phyloP scores from a whole-genome alignment of 2,329 filamentous ascomycete species.

The Chaetomiaceae sp. region DNA sequence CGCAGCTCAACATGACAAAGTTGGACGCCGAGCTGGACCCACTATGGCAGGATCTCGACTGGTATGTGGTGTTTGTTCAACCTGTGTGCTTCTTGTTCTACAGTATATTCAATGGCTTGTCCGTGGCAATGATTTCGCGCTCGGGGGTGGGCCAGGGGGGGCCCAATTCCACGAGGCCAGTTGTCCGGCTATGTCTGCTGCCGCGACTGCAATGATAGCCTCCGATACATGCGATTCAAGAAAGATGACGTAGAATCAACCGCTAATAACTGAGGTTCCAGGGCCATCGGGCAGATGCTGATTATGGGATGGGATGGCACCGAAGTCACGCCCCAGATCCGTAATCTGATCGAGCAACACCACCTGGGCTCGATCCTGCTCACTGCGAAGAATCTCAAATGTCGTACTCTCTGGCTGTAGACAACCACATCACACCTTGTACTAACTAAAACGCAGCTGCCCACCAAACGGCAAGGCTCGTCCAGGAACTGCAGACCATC shows the following conservation, averaged over 20 bases:
- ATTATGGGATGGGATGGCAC: slow-evolving; percentile 86
- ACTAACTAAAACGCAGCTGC: slow-evolving; percentile 58
- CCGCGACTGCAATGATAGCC: too few species aligned
- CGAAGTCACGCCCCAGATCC: slow-evolving; percentile 77
- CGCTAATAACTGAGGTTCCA: slow-evolving; percentile 29
- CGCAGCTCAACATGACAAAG: slow-evolving; percentile 32
- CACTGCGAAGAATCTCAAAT: slow-evolving; percentile 81
- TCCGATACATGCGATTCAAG: too few species aligned
- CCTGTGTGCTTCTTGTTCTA: background rate
- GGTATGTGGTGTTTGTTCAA: slow-evolving; percentile 47
- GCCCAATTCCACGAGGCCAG: too few species aligned
- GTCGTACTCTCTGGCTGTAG: slow-evolving; percentile 44
- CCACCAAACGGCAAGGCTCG: slow-evolving; percentile 79
- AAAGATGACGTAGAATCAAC: too few species aligned
- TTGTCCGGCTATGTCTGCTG: too few species aligned
- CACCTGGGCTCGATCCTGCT: slow-evolving; percentile 85
- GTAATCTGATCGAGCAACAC: slow-evolving; percentile 73
- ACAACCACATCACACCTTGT: background rate
- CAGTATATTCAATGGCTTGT: too few species aligned
- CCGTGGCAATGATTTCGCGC: too few species aligned
- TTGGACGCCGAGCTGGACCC: slow-evolving; percentile 51
- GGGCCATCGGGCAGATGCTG: slow-evolving; percentile 70
- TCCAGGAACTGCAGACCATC: slow-evolving; percentile 88
- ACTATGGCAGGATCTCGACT: slow-evolving; percentile 72
- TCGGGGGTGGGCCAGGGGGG: too few species aligned